Evolutionary conservation across 2,329 filamentous ascomycete genomes (phyloP).

Genomic region (Alternaria atra): DNA sequence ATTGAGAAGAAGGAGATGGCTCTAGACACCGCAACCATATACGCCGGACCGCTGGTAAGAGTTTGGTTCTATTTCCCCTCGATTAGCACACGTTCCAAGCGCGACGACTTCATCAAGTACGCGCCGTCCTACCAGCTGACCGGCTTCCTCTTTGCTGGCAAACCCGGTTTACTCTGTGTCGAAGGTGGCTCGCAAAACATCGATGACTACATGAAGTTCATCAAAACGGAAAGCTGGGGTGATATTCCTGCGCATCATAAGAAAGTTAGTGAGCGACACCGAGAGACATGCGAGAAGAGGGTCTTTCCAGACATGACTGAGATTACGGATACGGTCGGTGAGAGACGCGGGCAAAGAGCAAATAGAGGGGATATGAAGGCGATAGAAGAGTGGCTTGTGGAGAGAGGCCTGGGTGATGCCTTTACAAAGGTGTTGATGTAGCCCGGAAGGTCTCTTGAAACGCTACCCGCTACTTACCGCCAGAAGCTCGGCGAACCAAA

Average conservation of each 20-base stretch:
- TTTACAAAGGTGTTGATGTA: slow-evolving; percentile 55
- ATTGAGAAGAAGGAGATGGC: background rate
- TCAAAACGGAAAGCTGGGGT: slow-evolving; percentile 70
- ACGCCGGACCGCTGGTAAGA: slow-evolving; percentile 52
- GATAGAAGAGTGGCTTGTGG: slow-evolving; percentile 60
- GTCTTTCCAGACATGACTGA: slow-evolving; percentile 66
- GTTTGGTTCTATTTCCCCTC: slow-evolving; percentile 73
- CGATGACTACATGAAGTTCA: slow-evolving; percentile 69
- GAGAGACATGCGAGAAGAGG: slow-evolving; percentile 53
- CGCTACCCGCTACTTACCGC: background rate
- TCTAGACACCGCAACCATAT: background rate
- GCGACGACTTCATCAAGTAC: slow-evolving; percentile 65
- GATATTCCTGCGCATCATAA: slow-evolving; percentile 70
- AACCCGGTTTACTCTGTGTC: slow-evolving; percentile 65
- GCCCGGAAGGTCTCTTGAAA: background rate
- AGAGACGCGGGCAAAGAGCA: slow-evolving; percentile 59
- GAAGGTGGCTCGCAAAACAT: slow-evolving; percentile 60
- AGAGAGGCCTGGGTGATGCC: slow-evolving; percentile 56
- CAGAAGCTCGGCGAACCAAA: too few species aligned
- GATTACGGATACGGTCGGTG: slow-evolving; percentile 62
- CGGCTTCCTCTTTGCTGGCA: slow-evolving; percentile 68
- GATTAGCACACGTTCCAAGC: slow-evolving; percentile 66
- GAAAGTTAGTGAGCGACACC: slow-evolving; percentile 66
- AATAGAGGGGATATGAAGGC: slow-evolving; percentile 65
- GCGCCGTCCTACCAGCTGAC: slow-evolving; percentile 64